phyloP scores from a whole-genome alignment of 345 rosid genomes.

The Eucalyptus melliodora region DNA sequence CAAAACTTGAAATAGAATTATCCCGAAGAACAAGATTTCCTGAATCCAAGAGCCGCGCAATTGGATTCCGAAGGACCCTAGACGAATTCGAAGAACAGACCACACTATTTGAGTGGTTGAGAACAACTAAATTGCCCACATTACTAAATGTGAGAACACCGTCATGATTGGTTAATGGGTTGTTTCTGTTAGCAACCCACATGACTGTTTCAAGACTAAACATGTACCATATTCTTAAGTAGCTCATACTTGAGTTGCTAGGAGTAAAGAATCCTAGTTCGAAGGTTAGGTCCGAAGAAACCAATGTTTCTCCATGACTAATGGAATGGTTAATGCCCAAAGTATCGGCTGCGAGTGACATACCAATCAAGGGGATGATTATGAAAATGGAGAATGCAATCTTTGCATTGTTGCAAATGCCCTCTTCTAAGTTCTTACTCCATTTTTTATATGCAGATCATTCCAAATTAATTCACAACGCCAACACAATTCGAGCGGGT shows the following conservation, averaged over 20 bases:
- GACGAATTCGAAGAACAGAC: constrained; percentile 16
- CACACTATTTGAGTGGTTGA: not conserved
- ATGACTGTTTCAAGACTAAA: not conserved
- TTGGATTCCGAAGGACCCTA: not conserved
- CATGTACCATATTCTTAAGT: constrained; percentile 27
- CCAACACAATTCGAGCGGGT: not conserved
- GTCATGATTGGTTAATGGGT: constrained; percentile 1
- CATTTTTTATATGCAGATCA: not conserved
- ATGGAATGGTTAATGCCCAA: not conserved
- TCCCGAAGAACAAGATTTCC: constrained; percentile 22
- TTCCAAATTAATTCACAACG: not conserved
- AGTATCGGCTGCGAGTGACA: not conserved
- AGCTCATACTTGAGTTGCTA: not conserved
- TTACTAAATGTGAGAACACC: constrained; percentile 1
- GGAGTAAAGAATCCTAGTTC: constrained; percentile 18
- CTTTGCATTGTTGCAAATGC: not conserved
- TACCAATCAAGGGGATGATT: not conserved
- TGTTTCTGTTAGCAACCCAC: constrained; percentile 40
- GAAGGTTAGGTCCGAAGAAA: not conserved
- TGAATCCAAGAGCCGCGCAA: constrained; percentile 12
- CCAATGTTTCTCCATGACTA: not conserved
- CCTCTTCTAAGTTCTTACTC: not conserved
- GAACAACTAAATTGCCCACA: constrained; percentile 1
- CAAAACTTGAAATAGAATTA: not conserved
- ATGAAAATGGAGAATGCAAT: not conserved